Base-by-base conservation (phyloP, 1,284 basidiomycete genomes). In the Trametes versicolor region DNA sequence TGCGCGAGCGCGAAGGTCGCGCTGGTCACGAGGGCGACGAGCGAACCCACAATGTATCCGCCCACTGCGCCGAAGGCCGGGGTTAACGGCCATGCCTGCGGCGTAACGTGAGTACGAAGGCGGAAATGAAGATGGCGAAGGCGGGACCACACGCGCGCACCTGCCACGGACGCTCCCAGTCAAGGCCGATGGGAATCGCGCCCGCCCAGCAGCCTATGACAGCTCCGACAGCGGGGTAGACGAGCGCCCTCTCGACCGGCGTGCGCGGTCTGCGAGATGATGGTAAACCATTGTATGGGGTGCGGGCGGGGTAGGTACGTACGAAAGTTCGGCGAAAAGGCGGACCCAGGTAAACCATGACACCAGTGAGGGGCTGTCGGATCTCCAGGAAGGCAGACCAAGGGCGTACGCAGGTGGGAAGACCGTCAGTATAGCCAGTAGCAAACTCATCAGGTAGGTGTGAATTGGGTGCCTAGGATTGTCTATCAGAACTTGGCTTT, bases 111-210 rank as follows among this genome's bases (percentile, higher is more conserved):
- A 60, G 48, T 53, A 55, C 50, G 27, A 23, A 21, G 9, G 23
- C 50, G 21, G 29, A 39, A 17, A 19, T 29, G 21, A 47, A 12
- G 39, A 36, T 29, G 7, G 41, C 15, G 41, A n/a, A 43, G 41
- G 17, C 21, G 49, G 32, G 58, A 29, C 21, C 55, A 29, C 21
- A 43, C 39, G 39, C 54, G 76, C 86, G 63, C 60, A 94, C 95
- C 90, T 98, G 96, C 96, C 96, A 98, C 12, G 95, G 94, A 55
- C 95, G 84, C 75, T 96, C 96, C 96, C 96, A 98, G 77, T 98
- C 96, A 9, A 98, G 87, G 0, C 94, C 91, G 60, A 96, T 89
- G 0, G 94, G 93, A 48, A 96, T 82, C 2, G 86, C 88, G 19
- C 95, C 95, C 8, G 86, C 51, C 95, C 95, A 97, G 45, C 86